Evolutionary conservation across 2,329 filamentous ascomycete genomes (phyloP).

Genomic region (Aspergillus caelatus): DNA sequence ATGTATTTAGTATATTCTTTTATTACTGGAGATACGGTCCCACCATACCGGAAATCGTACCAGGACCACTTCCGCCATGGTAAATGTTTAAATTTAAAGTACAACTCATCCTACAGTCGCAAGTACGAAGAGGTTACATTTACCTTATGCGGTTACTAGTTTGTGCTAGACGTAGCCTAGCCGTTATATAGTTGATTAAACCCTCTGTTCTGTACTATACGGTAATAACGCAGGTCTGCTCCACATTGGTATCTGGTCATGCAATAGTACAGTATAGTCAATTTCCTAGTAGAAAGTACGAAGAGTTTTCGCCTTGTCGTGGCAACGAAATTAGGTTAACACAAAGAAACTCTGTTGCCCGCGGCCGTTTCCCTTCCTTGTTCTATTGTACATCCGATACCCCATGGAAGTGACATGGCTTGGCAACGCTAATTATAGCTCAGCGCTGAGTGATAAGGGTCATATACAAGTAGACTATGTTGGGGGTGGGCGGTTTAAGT

Average conservation of each 20-base stretch:
- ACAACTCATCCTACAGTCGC: too few relatives aligned
- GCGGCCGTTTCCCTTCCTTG: background rate
- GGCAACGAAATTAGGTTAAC: background rate
- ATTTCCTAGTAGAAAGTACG: background rate
- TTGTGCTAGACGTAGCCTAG: too few relatives aligned
- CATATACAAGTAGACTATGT: background rate
- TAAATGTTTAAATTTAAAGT: too few relatives aligned
- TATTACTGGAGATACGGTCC: background rate
- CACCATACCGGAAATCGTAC: background rate
- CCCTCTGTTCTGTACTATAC: too few relatives aligned
- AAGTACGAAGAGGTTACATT: too few relatives aligned
- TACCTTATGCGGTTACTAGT: too few relatives aligned
- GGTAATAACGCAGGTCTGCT: background rate
- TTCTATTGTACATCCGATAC: background rate
- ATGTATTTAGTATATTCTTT: background rate
- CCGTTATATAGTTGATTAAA: too few relatives aligned
- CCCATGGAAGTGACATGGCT: background rate
- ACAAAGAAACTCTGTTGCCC: background rate
- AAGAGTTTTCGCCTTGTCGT: background rate
- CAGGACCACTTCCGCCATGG: background rate
- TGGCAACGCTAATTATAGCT: background rate
- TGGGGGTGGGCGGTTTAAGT: background rate
- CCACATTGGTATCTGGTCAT: background rate
- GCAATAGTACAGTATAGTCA: background rate
- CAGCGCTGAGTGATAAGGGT: background rate